Evolutionary conservation across 106 monocot species (phyloP).

Genomic region (Ottelia alismoides): DNA sequence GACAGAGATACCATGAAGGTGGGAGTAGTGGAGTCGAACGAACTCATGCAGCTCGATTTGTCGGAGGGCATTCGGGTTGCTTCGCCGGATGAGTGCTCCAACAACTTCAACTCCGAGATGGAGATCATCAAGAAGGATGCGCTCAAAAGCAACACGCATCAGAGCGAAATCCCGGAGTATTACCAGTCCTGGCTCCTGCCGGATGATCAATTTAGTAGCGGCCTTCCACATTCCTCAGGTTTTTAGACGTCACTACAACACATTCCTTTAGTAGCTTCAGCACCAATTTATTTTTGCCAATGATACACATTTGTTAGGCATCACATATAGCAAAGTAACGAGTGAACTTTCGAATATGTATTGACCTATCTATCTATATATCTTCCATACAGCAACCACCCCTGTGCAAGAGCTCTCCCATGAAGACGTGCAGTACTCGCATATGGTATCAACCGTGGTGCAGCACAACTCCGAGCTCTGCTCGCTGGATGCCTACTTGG

Average conservation of each 20-base stretch:
- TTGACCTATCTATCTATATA: background rate
- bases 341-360: background rate
- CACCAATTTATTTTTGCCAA: background rate
- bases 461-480: conserved; percentile 24
- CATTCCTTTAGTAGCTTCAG: background rate
- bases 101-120: conserved; percentile 27
- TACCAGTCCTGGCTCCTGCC: conserved; percentile 23
- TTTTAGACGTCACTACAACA: background rate
- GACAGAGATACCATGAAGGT: background rate
- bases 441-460: conserved; percentile 43
- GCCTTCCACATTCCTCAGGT: conserved; percentile 35
- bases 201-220: conserved; percentile 27
- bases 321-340: background rate
- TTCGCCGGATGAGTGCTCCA: conserved; percentile 43
- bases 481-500: background rate
- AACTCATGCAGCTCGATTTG: no score
- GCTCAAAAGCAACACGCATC: background rate
- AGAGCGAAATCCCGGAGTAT: background rate
- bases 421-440: conserved; percentile 57
- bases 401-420: conserved; percentile 22
- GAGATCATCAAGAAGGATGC: background rate
- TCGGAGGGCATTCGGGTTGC: conserved; percentile 33
- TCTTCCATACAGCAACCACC: conserved; percentile 13
- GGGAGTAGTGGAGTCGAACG: conserved; percentile 9
- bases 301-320: background rate